A percentile compares a stretch with the other conserved stretches of the same genome.
Conservation (phyloP, 352 stramenopile species). For the Phytopythium delawarense region DNA sequence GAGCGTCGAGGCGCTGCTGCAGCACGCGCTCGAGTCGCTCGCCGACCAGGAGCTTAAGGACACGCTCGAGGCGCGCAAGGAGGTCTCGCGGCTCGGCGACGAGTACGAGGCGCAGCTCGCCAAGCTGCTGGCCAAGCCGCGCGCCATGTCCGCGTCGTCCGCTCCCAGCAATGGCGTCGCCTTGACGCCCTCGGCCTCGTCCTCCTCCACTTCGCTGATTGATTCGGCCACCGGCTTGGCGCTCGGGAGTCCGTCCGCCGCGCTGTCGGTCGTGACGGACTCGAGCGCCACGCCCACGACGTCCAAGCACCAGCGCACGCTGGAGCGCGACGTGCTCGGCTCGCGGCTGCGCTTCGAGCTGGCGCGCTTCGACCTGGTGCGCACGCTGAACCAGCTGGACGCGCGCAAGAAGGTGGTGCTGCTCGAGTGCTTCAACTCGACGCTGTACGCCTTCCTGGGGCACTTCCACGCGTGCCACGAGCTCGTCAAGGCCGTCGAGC, state of each 20-base stretch:
- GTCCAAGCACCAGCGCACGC: conserved; percentile 26
- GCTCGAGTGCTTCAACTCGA: conserved; percentile 83
- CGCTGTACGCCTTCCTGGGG: conserved; percentile 69
- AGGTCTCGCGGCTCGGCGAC: conserved; percentile 60
- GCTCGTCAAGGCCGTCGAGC: conserved; percentile 74
- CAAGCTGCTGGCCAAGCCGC: conserved; percentile 73
- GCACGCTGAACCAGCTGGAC: conserved; percentile 79
- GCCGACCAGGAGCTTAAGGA: conserved; percentile 71
- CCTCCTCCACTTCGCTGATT: neutral
- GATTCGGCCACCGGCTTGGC: conserved; percentile 5
- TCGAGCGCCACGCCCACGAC: neutral
- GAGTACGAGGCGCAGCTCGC: conserved; percentile 80
- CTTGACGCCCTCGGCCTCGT: neutral
- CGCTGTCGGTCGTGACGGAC: neutral
- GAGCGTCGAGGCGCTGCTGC: conserved; percentile 73
- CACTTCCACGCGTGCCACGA: conserved; percentile 83
- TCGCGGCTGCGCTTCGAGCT: conserved; percentile 71
- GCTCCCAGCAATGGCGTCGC: neutral
- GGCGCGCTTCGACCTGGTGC: conserved; percentile 80
- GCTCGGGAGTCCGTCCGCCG: conserved; percentile 8
- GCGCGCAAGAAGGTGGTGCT: conserved; percentile 84
- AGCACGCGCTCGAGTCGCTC: conserved; percentile 61
- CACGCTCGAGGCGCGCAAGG: conserved; percentile 58
- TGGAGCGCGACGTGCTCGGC: conserved; percentile 67
- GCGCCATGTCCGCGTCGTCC: neutral